These are phyloP conservation scores for Suhomyces panamericanus DNA, from an alignment of 1,139 yeast genomes.

Conservation along the genomic window DNA sequence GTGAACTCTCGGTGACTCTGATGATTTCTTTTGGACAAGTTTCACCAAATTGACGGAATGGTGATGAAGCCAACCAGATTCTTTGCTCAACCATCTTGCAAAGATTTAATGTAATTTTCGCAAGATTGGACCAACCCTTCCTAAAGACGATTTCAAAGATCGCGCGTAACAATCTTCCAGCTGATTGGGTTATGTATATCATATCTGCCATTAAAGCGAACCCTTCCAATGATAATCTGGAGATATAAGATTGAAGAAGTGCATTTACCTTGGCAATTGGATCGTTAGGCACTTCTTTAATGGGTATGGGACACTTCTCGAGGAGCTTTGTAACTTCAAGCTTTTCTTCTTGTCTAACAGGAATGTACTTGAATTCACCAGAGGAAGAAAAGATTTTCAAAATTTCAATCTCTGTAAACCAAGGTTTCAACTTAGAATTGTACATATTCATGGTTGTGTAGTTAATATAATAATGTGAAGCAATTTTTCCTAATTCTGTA, in stretches of 20 bases:
- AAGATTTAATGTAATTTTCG: constrained; percentile 58
- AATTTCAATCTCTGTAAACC: constrained; percentile 70
- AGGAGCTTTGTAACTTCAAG: constrained; percentile 69
- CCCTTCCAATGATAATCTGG: constrained; percentile 74
- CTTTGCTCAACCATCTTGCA: constrained; percentile 81
- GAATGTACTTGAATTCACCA: constrained; percentile 80
- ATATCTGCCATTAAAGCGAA: constrained; percentile 92
- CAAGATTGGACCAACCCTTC: constrained; percentile 70
- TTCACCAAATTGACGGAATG: constrained; percentile 76
- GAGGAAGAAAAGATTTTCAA: constrained; percentile 76
- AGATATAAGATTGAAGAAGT: constrained; percentile 80
- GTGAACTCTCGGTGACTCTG: constrained; percentile 74
- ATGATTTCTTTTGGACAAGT: constrained; percentile 69
- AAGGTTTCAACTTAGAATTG: constrained; percentile 60
- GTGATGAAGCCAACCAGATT: constrained; percentile 84
- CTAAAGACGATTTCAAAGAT: constrained; percentile 73
- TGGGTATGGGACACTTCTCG: constrained; percentile 83
- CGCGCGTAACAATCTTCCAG: constrained; percentile 85
- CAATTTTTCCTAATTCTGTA: constrained; percentile 80
- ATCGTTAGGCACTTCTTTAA: constrained; percentile 69
- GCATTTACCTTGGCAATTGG: constrained; percentile 80
- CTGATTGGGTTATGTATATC: constrained; percentile 91
- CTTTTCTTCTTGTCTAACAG: constrained; percentile 85
- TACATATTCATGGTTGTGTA: constrained; percentile 69
- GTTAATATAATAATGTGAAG: constrained; percentile 84